Evolutionary conservation across 345 rosid genomes (phyloP), one percentile per base, ranked within the genome.

Genomic region (Brassica nigra): DNA sequence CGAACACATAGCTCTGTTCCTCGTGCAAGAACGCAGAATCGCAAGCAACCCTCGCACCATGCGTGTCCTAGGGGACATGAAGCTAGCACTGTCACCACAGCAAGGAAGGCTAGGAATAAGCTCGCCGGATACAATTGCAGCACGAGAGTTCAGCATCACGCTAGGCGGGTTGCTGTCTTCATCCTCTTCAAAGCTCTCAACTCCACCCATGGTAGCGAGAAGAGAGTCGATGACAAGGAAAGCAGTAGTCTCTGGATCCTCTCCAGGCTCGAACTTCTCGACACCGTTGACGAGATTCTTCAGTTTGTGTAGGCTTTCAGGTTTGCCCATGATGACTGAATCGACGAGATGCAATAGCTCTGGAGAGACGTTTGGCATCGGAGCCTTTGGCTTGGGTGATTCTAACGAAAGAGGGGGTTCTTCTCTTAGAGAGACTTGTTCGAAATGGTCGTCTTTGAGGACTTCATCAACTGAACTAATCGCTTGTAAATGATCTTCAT

Each of bases 141-240:
- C 99, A 69, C 99, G 87, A 57, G 98, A 95, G 86, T 93, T 95
- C 74, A 93, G 80, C 99, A 95, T 95, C 66, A 93, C 97, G 73
- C 99, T 95, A 42, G 99, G 99, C 76, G 99, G 98, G 71, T 88
- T 93, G 62, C 81, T 85, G 74, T 92, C 97, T 70, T 87, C 99
- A 57, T 93, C 97, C 82, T 94, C 93, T 62, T 91, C 99, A 81
- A 95, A 95, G 83, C 97, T 90, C 88, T 95, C 99, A 16, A 95
- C 96, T 39, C 98, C 99, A 74, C 99, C 99, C 99, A 95, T 95
- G 15, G 98, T 95, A 14, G 98, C 97, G 75, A 95, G 86, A 75
- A 95, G 97, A 11, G 98, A 95, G 82, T 95, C 99, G 42, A 93
- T 93, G 72, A 95, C 91, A 87, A 88, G 83, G 80, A 83, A 90